These are phyloP conservation scores for Nitzschia sp. DNA, from an alignment of 108 stramenopile species.

Conservation along the genomic window DNA sequence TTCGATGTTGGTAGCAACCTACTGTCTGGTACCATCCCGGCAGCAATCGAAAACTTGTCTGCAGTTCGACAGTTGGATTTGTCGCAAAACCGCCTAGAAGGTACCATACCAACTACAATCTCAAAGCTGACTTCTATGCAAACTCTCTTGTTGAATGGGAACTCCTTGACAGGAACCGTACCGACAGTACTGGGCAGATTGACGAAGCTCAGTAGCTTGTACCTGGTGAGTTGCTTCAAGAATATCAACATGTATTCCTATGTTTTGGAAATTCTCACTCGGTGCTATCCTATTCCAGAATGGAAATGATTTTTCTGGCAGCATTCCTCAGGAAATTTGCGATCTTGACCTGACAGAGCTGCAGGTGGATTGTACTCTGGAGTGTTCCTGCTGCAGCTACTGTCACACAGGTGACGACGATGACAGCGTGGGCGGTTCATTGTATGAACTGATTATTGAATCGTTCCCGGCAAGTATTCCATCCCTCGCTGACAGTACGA, in stretches of 20 bases:
- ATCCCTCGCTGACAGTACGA: background rate
- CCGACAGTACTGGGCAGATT: constrained; percentile 8
- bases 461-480: constrained; percentile 3
- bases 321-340: constrained; percentile 16
- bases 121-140: constrained; percentile 7
- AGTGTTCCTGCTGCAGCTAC: constrained; percentile 13
- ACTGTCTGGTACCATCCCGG: constrained; percentile 53
- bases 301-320: constrained; percentile 8
- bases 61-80: constrained; percentile 6
- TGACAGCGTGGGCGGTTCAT: background rate
- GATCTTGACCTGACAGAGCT: constrained; percentile 2
- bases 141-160: constrained; percentile 7
- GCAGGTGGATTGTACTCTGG: constrained; percentile 11
- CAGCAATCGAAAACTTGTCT: constrained; percentile 38
- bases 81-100: constrained; percentile 16
- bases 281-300: constrained; percentile 1
- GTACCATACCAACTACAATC: constrained; percentile 12
- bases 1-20: constrained; percentile 49
- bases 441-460: constrained; percentile 13
- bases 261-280: background rate
- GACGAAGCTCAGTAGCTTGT: constrained; percentile 9
- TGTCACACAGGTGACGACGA: constrained; percentile 7
- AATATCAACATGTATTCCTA: background rate
- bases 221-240: constrained; percentile 11
- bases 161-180: constrained; percentile 7